Base-by-base conservation (phyloP, 1,139 yeast species). In the Arxiozyma bovina region DNA sequence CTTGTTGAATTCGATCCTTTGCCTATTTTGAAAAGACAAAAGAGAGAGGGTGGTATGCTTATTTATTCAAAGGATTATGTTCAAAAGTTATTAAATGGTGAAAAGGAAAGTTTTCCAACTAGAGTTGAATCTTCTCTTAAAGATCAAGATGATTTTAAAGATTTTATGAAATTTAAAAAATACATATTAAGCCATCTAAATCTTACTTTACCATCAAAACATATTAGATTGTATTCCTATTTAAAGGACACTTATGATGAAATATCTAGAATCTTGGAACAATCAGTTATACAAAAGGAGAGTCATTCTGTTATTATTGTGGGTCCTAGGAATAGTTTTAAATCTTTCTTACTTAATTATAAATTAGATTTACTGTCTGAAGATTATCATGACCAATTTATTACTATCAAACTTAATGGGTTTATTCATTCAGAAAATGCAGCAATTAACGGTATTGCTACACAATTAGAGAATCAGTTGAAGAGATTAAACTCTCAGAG, bases 401-500 rank as follows among this genome's bases (percentile, higher is more conserved):
- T 91, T 22, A 74, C 79, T 0, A 80, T 93, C 12, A 69, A 78
- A 41, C 72, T 93, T 45, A 83, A 85, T 57, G 96, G 97, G 0
- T 72, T 77, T 41, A 77, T 85, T 3, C 96, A 88, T 64, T 68
- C 79, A 2, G 99, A 93, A 64, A 78, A 76, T 51, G 74, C 79
- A 53, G 98, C 98, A 0, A 78, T 93, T 12, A 77, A 93, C 53
- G 94, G 89, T 60, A 86, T 93, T 55, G 96, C 96, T 0, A 75
- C 86, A 48, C 98, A 91, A 68, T 72, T 93, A 52, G 95, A 87
- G 60, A 64, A 72, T 56, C 75, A 75, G 50, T 63, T 77, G 47
- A 60, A 63, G 52, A 62, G 60, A 45, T 50, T 68, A 25, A 63
- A 62, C 40, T 61, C 58, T 11, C 50, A 49, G 15, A 49, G 43